Evolutionary conservation across 1,139 yeast genomes (phyloP), one percentile per base, ranked within the genome.

Genomic region (Blastobotrys proliferans): DNA sequence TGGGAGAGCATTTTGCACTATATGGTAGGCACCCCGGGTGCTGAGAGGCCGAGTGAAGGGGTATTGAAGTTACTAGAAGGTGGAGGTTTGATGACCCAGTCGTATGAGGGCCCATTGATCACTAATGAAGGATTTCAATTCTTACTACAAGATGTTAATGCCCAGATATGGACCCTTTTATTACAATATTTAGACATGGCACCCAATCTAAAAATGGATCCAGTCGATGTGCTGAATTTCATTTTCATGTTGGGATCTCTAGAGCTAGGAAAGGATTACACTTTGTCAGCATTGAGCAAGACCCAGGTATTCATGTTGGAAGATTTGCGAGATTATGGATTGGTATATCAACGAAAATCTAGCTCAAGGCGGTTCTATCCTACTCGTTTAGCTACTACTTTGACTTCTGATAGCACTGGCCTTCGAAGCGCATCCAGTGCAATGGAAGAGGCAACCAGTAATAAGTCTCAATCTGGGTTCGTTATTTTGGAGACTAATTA

Each of bases 1-100:
- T 92, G 98, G 98, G 98, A 94, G 61, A 79, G 87, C 4, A 92
- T 94, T 54, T 70, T 94, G 55, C 98, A 94, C 70, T 92, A 83
- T 66, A 92, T 92, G 97, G 98, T 92, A 36, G 97, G 97, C 2
- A 0, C 58, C 29, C 40, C 44, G 18, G 49, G 53, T n/a, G 51
- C 79, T 17, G 69, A 70, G 9, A 68, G 75, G 2, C 95, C 95
- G 6, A 64, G 63, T 31, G 57, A 55, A 10, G 67, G 69, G 4
- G 70, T 68, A 9, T 51, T 70, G 38, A 53, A 58, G 6, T 56
- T 70, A 31, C 56, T 69, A 27, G 54, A 51, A 68, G 87, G 81
- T 67, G 84, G 95, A 46, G 92, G 90, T 2, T 69, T 92, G 42
- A 88, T 92, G 96, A 95, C 84, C 56, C 76, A 10, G 63, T 36